These are phyloP conservation scores for Mycena latifolia DNA, from an alignment of 768 basidiomycete genomes.

Conservation along the genomic window DNA sequence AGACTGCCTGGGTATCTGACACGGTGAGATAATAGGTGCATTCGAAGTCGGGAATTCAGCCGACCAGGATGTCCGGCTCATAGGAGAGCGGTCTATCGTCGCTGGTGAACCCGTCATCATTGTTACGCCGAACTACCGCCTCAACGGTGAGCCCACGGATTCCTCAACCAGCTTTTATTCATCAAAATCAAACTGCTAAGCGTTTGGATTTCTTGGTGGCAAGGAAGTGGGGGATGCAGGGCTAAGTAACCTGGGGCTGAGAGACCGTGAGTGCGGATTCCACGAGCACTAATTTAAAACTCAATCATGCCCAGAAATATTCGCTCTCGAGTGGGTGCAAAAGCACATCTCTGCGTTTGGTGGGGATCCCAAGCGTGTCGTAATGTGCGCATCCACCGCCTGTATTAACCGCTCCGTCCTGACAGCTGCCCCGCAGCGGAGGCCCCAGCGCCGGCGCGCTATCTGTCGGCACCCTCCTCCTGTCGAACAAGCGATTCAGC, in stretches of 20 bases:
- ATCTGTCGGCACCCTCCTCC: slow-evolving; percentile 5
- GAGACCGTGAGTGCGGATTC: slow-evolving; percentile 55
- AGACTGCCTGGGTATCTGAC: no score
- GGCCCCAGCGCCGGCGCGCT: slow-evolving; percentile 28
- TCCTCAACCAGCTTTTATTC: no score
- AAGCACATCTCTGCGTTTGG: slow-evolving; percentile 20
- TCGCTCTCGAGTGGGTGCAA: slow-evolving; percentile 28
- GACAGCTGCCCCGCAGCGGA: background rate
- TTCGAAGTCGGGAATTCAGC: no score
- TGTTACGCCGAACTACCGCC: slow-evolving; percentile 10
- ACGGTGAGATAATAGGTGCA: no score
- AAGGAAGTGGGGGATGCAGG: slow-evolving; percentile 54
- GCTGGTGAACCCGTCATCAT: background rate
- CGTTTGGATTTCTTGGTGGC: slow-evolving; percentile 57
- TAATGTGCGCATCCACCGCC: background rate
- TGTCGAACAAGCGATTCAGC: slow-evolving; percentile 27
- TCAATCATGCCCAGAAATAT: slow-evolving; percentile 17
- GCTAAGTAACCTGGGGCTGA: slow-evolving; percentile 61
- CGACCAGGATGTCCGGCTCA: slow-evolving; percentile 2
- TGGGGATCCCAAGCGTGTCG: slow-evolving; percentile 16
- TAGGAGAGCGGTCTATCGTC: background rate
- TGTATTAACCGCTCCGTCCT: background rate
- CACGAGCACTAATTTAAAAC: background rate
- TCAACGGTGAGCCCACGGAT: background rate
- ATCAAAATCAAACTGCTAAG: slow-evolving; percentile 23